Evolutionary conservation across 495 filamentous ascomycete species (phyloP).

Genomic region (Cudoniella acicularis): DNA sequence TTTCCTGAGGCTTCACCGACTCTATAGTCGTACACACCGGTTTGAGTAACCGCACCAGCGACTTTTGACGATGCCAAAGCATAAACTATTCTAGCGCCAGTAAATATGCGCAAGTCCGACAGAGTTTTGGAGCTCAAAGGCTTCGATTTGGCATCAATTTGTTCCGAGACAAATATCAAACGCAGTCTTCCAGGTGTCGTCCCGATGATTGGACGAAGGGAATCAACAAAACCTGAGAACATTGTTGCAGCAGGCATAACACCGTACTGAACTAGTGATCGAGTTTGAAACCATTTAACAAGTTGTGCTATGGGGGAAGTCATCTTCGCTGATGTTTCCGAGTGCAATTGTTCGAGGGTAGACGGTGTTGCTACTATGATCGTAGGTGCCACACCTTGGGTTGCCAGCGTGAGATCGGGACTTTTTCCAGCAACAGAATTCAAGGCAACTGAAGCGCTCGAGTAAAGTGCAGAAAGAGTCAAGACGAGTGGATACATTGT

Average conservation of each 20-base stretch:
- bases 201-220: conserved; percentile 55
- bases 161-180: conserved; percentile 65
- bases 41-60: conserved; percentile 81
- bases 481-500: conserved; percentile 74
- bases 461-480: conserved; percentile 78
- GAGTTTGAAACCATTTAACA: conserved; percentile 57
- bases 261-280: conserved; percentile 62
- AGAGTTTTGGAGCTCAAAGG: conserved; percentile 62
- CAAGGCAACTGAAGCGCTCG: conserved; percentile 80
- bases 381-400: conserved; percentile 72
- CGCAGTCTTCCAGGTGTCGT: conserved; percentile 69
- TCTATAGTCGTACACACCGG: conserved; percentile 83
- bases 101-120: conserved; percentile 76
- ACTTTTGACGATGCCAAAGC: conserved; percentile 77
- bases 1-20: no score
- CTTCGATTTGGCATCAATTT: conserved; percentile 45
- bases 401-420: conserved; percentile 67
- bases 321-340: conserved; percentile 42
- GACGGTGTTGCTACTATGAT: conserved; percentile 75
- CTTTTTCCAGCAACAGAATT: conserved; percentile 76
- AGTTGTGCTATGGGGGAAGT: conserved; percentile 36
- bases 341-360: conserved; percentile 65
- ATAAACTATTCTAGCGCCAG: conserved; percentile 77
- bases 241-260: conserved; percentile 66
- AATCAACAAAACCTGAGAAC: conserved; percentile 58